These are phyloP conservation scores for Phytophthora meadii DNA, from an alignment of 352 stramenopile species.

Conservation along the genomic window DNA sequence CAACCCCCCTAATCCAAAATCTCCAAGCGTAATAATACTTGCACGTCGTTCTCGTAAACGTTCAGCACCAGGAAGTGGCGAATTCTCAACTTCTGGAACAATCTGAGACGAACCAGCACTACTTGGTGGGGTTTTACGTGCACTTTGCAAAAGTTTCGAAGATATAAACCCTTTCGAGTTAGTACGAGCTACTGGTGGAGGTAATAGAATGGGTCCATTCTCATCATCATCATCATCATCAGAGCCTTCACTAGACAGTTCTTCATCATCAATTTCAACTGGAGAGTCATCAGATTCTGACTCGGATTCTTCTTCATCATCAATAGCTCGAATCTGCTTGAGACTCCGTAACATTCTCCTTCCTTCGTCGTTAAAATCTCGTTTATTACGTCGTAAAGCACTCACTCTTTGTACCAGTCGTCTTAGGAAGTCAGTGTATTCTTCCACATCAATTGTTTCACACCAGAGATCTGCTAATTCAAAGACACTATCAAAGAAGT, in stretches of 20 bases:
- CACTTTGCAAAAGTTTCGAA: slow-evolving; percentile 24
- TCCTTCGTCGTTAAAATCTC: slow-evolving; percentile 14
- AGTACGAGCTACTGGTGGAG: background rate
- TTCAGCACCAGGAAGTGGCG: background rate
- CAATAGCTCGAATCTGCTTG: slow-evolving; percentile 53
- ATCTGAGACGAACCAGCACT: slow-evolving; percentile 1
- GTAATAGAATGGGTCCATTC: slow-evolving; percentile 13
- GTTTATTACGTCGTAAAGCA: slow-evolving; percentile 19
- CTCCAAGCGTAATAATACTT: slow-evolving; percentile 39
- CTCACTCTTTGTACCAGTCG: slow-evolving; percentile 50
- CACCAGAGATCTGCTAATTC: slow-evolving; percentile 80
- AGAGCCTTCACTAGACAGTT: slow-evolving; percentile 15
- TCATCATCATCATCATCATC: slow-evolving; percentile 39
- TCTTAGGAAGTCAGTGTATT: slow-evolving; percentile 70
- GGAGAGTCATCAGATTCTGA: slow-evolving; percentile 16
- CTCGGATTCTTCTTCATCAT: slow-evolving; percentile 49
- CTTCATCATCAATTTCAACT: slow-evolving; percentile 41
- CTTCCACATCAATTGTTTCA: slow-evolving; percentile 68
- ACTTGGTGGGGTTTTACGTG: slow-evolving; percentile 22
- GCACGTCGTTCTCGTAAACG: slow-evolving; percentile 24
- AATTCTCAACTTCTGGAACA: slow-evolving; percentile 1
- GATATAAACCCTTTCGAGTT: slow-evolving; percentile 27
- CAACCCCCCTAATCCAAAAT: slow-evolving; percentile 26
- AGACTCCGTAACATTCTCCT: slow-evolving; percentile 52
- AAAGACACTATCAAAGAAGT: slow-evolving; percentile 80